A percentile compares a stretch with the other conserved stretches of the same genome.
These are phyloP conservation scores for Boletus sensibilis DNA, from an alignment of 768 basidiomycete genomes.

Conservation along the genomic window DNA sequence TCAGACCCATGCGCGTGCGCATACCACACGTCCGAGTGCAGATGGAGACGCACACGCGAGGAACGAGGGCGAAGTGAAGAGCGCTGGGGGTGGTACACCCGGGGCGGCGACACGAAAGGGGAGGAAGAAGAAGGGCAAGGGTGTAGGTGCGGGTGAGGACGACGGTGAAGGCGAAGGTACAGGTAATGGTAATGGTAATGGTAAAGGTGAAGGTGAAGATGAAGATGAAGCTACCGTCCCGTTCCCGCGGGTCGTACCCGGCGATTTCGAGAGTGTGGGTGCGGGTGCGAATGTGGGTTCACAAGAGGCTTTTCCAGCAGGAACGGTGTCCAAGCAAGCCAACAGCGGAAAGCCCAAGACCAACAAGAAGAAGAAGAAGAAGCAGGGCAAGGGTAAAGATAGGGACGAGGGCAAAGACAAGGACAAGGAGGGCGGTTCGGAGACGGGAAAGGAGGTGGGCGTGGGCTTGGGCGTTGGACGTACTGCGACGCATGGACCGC, in stretches of 20 bases:
- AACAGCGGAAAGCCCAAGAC: slow-evolving; percentile 37
- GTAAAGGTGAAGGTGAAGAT: not conserved
- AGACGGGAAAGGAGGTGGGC: slow-evolving; percentile 12
- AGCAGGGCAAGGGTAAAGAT: not conserved
- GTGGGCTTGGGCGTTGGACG: not conserved
- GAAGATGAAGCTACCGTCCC: not conserved
- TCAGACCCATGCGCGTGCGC: not conserved
- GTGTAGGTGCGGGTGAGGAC: not conserved
- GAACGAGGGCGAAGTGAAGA: not conserved
- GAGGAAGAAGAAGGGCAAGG: not conserved
- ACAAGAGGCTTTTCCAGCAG: not conserved
- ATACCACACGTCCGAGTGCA: not conserved
- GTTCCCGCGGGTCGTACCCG: slow-evolving; percentile 7
- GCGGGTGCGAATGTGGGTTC: not conserved
- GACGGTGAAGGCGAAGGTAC: fast-evolving
- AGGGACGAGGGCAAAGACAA: not conserved
- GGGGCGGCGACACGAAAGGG: not conserved
- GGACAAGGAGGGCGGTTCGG: not conserved
- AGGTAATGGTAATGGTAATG: too few species aligned
- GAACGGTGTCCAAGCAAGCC: slow-evolving; percentile 28
- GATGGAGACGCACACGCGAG: not conserved
- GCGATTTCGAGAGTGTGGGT: slow-evolving; percentile 11
- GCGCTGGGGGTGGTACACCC: not conserved
- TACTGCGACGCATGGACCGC: not conserved
- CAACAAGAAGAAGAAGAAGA: slow-evolving; percentile 40